These are phyloP conservation scores for Suillus hirtellus DNA, from an alignment of 768 basidiomycete species.

Conservation along the genomic window DNA sequence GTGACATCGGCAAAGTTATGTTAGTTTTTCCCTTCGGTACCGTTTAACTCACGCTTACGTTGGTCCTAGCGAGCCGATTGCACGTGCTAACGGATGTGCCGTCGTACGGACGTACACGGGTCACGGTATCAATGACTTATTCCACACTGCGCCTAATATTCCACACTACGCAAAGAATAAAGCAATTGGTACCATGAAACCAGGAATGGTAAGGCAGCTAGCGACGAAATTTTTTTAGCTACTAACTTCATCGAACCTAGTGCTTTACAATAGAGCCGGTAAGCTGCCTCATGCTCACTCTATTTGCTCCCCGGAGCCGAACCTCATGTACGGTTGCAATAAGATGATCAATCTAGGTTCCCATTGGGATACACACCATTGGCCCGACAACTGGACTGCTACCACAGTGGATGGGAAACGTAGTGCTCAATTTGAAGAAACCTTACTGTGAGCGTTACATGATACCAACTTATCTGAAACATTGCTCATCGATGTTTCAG, in stretches of 20 bases:
- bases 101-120: slow-evolving; percentile 91
- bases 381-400: slow-evolving; percentile 97
- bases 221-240: background rate
- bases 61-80: slow-evolving; percentile 74
- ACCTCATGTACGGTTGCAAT: slow-evolving; percentile 18
- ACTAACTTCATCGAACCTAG: slow-evolving; percentile 28
- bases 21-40: slow-evolving; percentile 37
- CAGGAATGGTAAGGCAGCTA: slow-evolving; percentile 73
- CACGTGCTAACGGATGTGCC: slow-evolving; percentile 81
- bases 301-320: slow-evolving; percentile 5
- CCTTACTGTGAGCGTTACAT: slow-evolving; percentile 69
- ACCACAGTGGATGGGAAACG: slow-evolving; percentile 87
- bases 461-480: background rate
- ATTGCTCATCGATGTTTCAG: slow-evolving; percentile 39
- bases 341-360: slow-evolving; percentile 93
- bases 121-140: slow-evolving; percentile 85
- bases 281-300: slow-evolving; percentile 19
- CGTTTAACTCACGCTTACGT: slow-evolving; percentile 14
- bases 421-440: slow-evolving; percentile 98
- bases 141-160: slow-evolving; percentile 84
- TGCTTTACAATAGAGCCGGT: slow-evolving; percentile 83
- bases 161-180: slow-evolving; percentile 96
- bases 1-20: slow-evolving; percentile 88
- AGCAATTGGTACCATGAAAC: slow-evolving; percentile 89
- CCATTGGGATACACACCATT: slow-evolving; percentile 75